Evolutionary conservation across 257 asterid species (phyloP).

Genomic region (Buddleja alternifolia): DNA sequence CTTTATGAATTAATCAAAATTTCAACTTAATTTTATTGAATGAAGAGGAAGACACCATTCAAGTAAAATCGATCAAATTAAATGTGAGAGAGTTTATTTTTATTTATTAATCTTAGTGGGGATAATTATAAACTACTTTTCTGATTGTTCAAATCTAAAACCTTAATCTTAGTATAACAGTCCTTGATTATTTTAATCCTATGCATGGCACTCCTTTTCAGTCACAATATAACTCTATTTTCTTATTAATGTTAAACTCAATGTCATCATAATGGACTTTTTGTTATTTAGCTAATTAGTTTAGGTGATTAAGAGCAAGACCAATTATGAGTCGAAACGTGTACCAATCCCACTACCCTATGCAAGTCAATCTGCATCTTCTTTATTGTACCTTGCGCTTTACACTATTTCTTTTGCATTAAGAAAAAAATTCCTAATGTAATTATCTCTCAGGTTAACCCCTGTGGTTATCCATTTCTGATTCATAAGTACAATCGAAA

Average conservation of each 20-base stretch:
- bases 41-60: no score
- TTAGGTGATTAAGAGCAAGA: not conserved
- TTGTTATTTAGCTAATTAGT: slow-evolving; percentile 17
- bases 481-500: slow-evolving; percentile 1
- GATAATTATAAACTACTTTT: no score
- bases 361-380: slow-evolving; percentile 33
- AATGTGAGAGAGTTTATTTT: no score
- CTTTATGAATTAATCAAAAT: no score
- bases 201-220: slow-evolving; percentile 20
- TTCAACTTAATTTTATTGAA: no score
- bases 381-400: slow-evolving; percentile 29
- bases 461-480: not conserved
- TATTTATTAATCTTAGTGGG: no score
- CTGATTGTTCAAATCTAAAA: not conserved
- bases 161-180: not conserved
- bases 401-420: slow-evolving; percentile 26
- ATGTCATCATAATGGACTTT: slow-evolving; percentile 29
- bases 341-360: slow-evolving; percentile 23
- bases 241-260: slow-evolving; percentile 14
- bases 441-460: not conserved
- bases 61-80: no score
- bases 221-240: slow-evolving; percentile 19
- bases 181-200: not conserved
- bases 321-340: slow-evolving; percentile 34
- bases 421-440: not conserved